phyloP scores from a whole-genome alignment of 2,329 filamentous ascomycete genomes.

The Fusarium ambrosium region DNA sequence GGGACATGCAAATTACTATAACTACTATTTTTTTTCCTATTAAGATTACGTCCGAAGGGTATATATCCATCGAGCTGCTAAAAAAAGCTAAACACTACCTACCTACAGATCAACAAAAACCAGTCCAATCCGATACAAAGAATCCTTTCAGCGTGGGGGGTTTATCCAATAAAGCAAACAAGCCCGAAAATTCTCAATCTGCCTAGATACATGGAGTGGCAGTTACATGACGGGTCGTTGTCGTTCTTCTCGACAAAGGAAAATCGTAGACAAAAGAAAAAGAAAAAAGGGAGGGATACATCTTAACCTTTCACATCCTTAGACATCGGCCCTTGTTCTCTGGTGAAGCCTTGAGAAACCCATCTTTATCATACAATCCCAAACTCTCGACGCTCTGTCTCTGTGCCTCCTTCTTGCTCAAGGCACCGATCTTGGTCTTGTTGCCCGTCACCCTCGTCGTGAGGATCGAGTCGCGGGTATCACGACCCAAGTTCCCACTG shows the following conservation, averaged over 20 bases:
- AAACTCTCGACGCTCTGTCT: conserved; percentile 55
- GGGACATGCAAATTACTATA: neutral
- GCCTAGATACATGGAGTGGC: conserved; percentile 24
- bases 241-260: conserved; percentile 6
- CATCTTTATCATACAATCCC: conserved; percentile 61
- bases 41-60: conserved; percentile 44
- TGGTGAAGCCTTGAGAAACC: conserved; percentile 60
- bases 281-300: neutral
- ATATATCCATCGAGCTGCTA: conserved; percentile 40
- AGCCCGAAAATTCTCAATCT: conserved; percentile 9
- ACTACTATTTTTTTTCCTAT: conserved; percentile 27
- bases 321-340: conserved; percentile 47
- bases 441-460: conserved; percentile 23
- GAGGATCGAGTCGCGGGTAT: conserved; percentile 35
- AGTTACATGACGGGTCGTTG: conserved; percentile 9
- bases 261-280: conserved; percentile 28
- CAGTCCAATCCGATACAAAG: neutral
- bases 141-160: neutral
- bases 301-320: conserved; percentile 45
- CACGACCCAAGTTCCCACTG: conserved; percentile 37
- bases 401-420: conserved; percentile 42
- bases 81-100: conserved; percentile 22
- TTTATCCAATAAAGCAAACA: neutral
- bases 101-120: conserved; percentile 12
- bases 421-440: conserved; percentile 44